Evolutionary conservation across 1,284 basidiomycete species (phyloP).

Genomic region (Trichosporon sp.): DNA sequence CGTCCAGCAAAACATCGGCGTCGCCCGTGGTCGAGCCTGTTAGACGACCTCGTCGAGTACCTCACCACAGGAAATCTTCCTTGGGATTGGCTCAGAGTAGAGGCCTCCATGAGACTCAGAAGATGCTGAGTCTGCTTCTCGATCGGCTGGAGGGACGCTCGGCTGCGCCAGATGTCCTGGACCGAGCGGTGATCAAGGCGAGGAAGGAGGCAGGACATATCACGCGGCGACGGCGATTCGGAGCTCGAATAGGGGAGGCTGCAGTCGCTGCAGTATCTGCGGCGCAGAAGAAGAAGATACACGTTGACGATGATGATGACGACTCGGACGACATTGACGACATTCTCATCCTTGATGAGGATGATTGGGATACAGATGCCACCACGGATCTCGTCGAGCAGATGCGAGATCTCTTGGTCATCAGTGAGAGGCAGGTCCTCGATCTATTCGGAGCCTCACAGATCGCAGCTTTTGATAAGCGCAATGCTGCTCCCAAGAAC

Average conservation of each 20-base stretch:
- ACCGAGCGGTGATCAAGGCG: slow-evolving; percentile 27
- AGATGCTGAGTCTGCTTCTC: slow-evolving; percentile 35
- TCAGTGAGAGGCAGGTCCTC: slow-evolving; percentile 31
- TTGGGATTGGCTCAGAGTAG: slow-evolving; percentile 8
- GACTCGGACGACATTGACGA: slow-evolving; percentile 21
- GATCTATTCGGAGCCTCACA: slow-evolving; percentile 26
- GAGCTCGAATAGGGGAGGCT: background rate
- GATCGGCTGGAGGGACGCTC: slow-evolving; percentile 33
- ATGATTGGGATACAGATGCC: slow-evolving; percentile 31
- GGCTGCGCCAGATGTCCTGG: slow-evolving; percentile 32
- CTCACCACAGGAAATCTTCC: background rate
- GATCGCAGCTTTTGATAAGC: slow-evolving; percentile 4
- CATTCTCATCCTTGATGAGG: slow-evolving; percentile 19
- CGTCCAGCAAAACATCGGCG: background rate
- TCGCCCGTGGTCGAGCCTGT: background rate
- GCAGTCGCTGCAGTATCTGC: slow-evolving; percentile 13
- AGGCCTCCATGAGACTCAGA: slow-evolving; percentile 40
- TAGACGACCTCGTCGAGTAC: background rate
- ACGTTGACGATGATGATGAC: background rate
- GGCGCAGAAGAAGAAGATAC: background rate
- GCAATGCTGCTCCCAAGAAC: slow-evolving; percentile 15
- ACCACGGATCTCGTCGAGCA: slow-evolving; percentile 39
- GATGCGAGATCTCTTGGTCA: slow-evolving; percentile 31
- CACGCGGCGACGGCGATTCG: background rate
- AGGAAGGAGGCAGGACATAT: slow-evolving; percentile 6